Conservation (phyloP, 192 early-diverging fungal genomes). For the Coemansia sp. region DNA sequence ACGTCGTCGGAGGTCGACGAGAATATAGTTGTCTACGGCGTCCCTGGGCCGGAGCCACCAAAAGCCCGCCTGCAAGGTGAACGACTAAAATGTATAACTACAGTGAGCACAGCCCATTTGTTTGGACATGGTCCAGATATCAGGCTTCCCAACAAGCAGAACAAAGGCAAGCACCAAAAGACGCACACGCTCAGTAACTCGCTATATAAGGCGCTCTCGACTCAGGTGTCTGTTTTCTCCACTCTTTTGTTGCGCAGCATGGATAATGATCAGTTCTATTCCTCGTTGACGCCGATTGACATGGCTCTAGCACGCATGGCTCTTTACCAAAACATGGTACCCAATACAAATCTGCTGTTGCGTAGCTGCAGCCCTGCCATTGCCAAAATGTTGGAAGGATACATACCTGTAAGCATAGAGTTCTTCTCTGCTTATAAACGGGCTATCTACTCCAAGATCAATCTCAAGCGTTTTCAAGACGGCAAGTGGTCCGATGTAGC, state of each 20-base stretch:
- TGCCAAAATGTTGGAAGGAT: conserved; percentile 16
- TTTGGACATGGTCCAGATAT: background rate
- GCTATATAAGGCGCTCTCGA: conserved; percentile 41
- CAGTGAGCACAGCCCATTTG: background rate
- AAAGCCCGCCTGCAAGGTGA: background rate
- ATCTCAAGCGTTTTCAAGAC: conserved; percentile 25
- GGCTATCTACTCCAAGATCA: conserved; percentile 37
- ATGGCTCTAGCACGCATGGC: conserved; percentile 18
- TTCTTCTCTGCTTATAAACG: conserved; percentile 32
- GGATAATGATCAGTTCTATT: conserved; percentile 21
- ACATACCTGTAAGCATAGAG: conserved; percentile 27
- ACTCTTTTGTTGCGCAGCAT: conserved; percentile 28
- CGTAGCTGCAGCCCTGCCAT: conserved; percentile 15
- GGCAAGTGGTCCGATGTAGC: conserved; percentile 28
- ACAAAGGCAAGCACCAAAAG: conserved; percentile 11
- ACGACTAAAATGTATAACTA: background rate
- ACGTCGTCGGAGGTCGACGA: conserved; percentile 17
- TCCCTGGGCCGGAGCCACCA: background rate
- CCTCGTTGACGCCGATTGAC: conserved; percentile 16
- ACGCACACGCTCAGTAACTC: conserved; percentile 24
- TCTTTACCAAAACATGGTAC: conserved; percentile 17
- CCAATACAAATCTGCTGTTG: conserved; percentile 20
- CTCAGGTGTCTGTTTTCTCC: conserved; percentile 34
- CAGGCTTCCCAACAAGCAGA: background rate
- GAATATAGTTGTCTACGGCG: background rate